Conservation (phyloP, 768 basidiomycete genomes). For the Boletus sp. region DNA sequence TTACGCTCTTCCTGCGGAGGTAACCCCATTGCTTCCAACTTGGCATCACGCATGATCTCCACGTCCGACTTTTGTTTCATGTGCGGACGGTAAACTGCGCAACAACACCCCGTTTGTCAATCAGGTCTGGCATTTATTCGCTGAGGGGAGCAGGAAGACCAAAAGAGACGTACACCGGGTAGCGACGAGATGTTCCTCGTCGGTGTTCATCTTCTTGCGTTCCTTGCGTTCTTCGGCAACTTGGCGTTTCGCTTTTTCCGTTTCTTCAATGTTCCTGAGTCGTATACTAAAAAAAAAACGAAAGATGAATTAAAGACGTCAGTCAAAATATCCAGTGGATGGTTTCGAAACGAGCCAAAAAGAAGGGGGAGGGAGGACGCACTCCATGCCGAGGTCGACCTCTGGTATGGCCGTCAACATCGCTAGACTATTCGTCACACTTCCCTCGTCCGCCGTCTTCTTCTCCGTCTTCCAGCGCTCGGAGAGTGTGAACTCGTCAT, state of each 20-base stretch:
- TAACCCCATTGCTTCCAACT: slow-evolving; percentile 81
- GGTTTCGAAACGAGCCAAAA: neutral
- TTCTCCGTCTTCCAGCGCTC: slow-evolving; percentile 62
- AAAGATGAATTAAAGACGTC: too few relatives aligned
- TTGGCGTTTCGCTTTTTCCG: slow-evolving; percentile 90
- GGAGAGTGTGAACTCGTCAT: slow-evolving; percentile 74
- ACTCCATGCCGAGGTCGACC: slow-evolving; percentile 99
- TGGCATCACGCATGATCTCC: slow-evolving; percentile 84
- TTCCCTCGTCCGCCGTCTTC: slow-evolving; percentile 75
- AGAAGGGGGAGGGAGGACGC: slow-evolving; percentile 31
- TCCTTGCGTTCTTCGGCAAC: slow-evolving; percentile 74
- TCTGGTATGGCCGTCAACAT: slow-evolving; percentile 99
- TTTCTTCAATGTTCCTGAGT: slow-evolving; percentile 94
- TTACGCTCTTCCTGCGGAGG: slow-evolving; percentile 41
- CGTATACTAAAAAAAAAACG: slow-evolving; percentile 60
- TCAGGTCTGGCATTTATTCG: neutral
- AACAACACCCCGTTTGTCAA: neutral
- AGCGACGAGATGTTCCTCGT: slow-evolving; percentile 83
- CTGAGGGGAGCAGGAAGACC: neutral
- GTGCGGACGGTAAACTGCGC: slow-evolving; percentile 79
- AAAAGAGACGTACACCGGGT: slow-evolving; percentile 67
- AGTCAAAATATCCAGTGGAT: too few relatives aligned
- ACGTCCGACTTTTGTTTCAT: slow-evolving; percentile 81
- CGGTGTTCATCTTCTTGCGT: slow-evolving; percentile 48
- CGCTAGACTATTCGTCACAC: slow-evolving; percentile 85